These are phyloP conservation scores for Podospora anserina DNA, from an alignment of 495 filamentous ascomycete species.

Conservation along the genomic window DNA sequence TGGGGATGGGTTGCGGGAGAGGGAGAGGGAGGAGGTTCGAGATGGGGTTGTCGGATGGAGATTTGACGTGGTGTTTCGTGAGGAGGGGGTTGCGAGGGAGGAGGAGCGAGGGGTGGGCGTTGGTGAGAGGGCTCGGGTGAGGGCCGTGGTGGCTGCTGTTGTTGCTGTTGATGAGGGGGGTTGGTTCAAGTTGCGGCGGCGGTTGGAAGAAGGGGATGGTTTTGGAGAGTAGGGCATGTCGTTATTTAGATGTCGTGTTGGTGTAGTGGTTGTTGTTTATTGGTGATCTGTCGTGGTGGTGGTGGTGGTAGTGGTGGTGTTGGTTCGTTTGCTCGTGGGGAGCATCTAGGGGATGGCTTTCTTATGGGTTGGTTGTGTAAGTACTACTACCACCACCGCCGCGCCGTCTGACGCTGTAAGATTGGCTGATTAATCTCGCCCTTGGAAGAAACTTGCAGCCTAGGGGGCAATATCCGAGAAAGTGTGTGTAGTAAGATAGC, in stretches of 20 bases:
- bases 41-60: slow-evolving; percentile 32
- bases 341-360: not conserved
- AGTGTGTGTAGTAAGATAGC: slow-evolving; percentile 1
- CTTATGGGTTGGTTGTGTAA: not conserved
- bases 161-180: not conserved
- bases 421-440: not conserved
- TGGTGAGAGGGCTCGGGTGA: slow-evolving; percentile 19
- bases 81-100: not conserved
- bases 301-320: slow-evolving; percentile 9
- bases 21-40: slow-evolving; percentile 38
- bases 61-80: slow-evolving; percentile 15
- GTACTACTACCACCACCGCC: not conserved
- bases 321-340: not conserved
- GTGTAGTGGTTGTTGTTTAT: too few species aligned
- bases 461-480: slow-evolving; percentile 32
- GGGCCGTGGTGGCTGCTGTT: not conserved
- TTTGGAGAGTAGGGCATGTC: not conserved
- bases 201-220: slow-evolving; percentile 13
- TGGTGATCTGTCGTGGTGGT: not conserved
- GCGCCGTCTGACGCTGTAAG: not conserved
- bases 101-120: slow-evolving; percentile 18
- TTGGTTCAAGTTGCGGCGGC: not conserved
- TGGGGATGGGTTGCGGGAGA: slow-evolving; percentile 37
- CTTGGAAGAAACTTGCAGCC: not conserved
- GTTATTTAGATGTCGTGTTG: not conserved